These are phyloP conservation scores for rapeseed (Brassica napus) DNA, from an alignment of 345 rosid genomes.

Conservation along the genomic window DNA sequence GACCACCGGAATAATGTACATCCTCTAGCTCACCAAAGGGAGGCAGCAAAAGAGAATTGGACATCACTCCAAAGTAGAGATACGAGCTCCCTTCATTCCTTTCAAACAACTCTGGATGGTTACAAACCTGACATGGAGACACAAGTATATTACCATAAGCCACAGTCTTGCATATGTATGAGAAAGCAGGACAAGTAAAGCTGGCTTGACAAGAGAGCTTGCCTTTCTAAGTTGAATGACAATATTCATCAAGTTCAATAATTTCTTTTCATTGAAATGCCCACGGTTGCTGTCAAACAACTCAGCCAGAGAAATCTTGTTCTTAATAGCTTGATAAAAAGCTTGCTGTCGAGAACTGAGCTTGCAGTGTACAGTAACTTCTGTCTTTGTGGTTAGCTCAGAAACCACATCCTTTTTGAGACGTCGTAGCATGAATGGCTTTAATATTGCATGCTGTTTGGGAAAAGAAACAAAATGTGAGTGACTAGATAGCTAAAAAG, in stretches of 20 bases:
- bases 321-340: conserved; percentile 97
- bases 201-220: conserved; percentile 22
- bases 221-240: conserved; percentile 99
- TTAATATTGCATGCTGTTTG: conserved; percentile 94
- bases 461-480: not conserved
- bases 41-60: conserved; percentile 87
- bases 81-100: conserved; percentile 97
- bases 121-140: conserved; percentile 71
- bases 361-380: conserved; percentile 95
- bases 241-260: conserved; percentile 94
- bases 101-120: conserved; percentile 99
- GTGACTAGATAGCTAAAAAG: conserved; percentile 12
- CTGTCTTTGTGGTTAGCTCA: conserved; percentile 90
- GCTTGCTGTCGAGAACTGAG: conserved; percentile 98
- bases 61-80: conserved; percentile 80
- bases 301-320: conserved; percentile 91
- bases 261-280: conserved; percentile 69
- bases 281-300: conserved; percentile 92
- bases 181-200: not conserved
- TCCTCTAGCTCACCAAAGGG: conserved; percentile 98
- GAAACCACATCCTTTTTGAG: conserved; percentile 93
- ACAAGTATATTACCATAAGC: conserved; percentile 26
- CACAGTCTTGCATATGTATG: conserved; percentile 4
- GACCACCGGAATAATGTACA: conserved; percentile 71
- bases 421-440: conserved; percentile 97